Evolutionary conservation across 2,329 filamentous ascomycete species (phyloP).

Genomic region (Macrophomina phaseolina): DNA sequence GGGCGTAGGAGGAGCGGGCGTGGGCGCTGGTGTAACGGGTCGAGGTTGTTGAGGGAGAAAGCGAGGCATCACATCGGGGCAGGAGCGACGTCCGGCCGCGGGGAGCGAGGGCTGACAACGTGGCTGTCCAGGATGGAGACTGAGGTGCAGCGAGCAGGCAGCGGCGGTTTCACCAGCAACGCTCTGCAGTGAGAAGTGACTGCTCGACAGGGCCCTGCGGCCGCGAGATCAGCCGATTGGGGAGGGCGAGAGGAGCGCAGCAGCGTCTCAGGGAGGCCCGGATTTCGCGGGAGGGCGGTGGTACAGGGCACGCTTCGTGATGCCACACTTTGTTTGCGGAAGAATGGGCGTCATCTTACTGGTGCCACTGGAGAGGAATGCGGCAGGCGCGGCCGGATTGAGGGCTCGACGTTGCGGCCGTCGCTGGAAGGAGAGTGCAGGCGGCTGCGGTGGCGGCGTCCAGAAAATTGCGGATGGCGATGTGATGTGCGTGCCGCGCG

Average conservation of each 20-base stretch:
- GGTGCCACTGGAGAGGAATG: constrained; percentile 20
- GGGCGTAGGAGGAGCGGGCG: neutral
- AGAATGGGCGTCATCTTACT: constrained; percentile 25
- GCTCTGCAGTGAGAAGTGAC: constrained; percentile 5
- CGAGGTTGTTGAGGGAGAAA: neutral
- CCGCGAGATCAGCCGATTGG: neutral
- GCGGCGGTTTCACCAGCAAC: constrained; percentile 22
- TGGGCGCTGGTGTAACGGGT: constrained; percentile 21
- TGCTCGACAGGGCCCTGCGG: constrained; percentile 8
- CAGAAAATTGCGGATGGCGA: constrained; percentile 8
- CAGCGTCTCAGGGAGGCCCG: constrained; percentile 17
- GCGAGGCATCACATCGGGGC: constrained; percentile 16
- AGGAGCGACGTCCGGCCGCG: constrained; percentile 18
- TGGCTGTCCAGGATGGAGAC: constrained; percentile 21
- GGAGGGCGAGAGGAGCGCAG: neutral
- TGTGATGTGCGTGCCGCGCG: constrained; percentile 18
- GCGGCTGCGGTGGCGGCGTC: constrained; percentile 22
- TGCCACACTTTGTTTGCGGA: constrained; percentile 22
- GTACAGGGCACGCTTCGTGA: constrained; percentile 27
- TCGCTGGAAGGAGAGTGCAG: constrained; percentile 20
- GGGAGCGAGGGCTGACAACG: constrained; percentile 23
- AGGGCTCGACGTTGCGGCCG: constrained; percentile 13
- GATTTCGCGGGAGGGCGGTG: constrained; percentile 11
- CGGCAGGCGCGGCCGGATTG: constrained; percentile 24
- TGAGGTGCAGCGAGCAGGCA: constrained; percentile 2